Base-by-base conservation (phyloP, 441 rosid genomes). In the Pelargonium citronellum region DNA sequence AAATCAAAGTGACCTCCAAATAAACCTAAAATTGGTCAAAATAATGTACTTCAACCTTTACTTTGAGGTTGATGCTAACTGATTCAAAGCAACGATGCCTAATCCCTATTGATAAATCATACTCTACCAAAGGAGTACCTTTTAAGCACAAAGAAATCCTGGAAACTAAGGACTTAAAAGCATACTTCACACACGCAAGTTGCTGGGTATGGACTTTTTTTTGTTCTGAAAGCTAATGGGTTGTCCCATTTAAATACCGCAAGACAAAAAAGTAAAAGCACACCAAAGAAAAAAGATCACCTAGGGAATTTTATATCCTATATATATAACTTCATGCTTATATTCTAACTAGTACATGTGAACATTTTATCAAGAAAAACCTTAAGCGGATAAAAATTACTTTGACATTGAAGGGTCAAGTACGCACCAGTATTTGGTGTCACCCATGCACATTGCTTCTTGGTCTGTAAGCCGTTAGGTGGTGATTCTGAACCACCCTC, bases 391-490 rank as follows among this genome's bases (percentile, higher is more conserved):
- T 10, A 47, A 47, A 37, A 1, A 12, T n/a, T 10, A 47, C 67
- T 62, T 24, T 6, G 60, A 70, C 77, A 77, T 71, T 47, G 71
- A 16, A 67, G 79, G 72, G 76, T 30, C 51, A 71, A 67, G 70
- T 70, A 73, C 80, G 66, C 69, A 90, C 97, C 97, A 16, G 96
- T 82, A 76, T 79, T 89, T 63, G 95, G 86, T 3, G 95, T 90
- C 75, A 91, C 94, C 97, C 97, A 91, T 5, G 92, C 85, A 71
- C 97, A 91, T 63, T 83, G 85, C 83, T 88, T 92, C 84, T 86
- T 85, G 72, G 75, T 65, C 74, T 71, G 82, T 68, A 83, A 74
- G 74, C 88, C 86, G 75, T 67, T 77, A 20, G 88, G 83, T 7
- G 89, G 88, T 71, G 92, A 90, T 72, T 87, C 91, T 78, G 85